phyloP scores from a whole-genome alignment of 129 eudicot species.

The Cynara cardunculus region DNA sequence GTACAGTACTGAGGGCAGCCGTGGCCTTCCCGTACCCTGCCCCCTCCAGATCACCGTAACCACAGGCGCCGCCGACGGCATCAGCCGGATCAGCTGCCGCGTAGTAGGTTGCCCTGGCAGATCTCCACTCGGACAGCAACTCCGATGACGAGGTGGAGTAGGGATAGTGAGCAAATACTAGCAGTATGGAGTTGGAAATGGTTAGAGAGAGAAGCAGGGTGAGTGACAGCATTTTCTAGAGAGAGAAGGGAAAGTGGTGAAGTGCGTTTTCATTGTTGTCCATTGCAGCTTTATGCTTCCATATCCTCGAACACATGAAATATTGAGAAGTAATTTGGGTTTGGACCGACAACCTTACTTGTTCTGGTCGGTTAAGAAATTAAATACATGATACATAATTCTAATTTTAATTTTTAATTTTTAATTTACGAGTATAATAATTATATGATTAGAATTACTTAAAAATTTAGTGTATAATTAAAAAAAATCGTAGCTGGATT shows the following conservation, averaged over 20 bases:
- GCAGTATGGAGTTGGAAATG: constrained; percentile 13
- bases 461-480: no score
- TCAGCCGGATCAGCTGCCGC: constrained; percentile 82
- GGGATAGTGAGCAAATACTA: constrained; percentile 42
- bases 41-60: constrained; percentile 69
- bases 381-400: not conserved
- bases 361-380: not conserved
- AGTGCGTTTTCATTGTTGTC: not conserved
- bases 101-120: constrained; percentile 92
- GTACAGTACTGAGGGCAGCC: constrained; percentile 64
- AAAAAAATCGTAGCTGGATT: no score
- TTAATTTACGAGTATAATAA: no score
- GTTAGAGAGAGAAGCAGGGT: not conserved
- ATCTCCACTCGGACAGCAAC: constrained; percentile 59
- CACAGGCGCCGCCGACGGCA: constrained; percentile 91
- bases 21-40: constrained; percentile 85
- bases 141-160: constrained; percentile 34
- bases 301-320: not conserved
- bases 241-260: not conserved
- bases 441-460: no score
- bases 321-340: not conserved
- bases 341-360: not conserved
- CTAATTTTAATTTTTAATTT: no score
- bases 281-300: not conserved
- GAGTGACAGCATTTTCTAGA: constrained; percentile 9